phyloP scores from a whole-genome alignment of 163 green algal species.

The Coccomyxa subellipsoidea region DNA sequence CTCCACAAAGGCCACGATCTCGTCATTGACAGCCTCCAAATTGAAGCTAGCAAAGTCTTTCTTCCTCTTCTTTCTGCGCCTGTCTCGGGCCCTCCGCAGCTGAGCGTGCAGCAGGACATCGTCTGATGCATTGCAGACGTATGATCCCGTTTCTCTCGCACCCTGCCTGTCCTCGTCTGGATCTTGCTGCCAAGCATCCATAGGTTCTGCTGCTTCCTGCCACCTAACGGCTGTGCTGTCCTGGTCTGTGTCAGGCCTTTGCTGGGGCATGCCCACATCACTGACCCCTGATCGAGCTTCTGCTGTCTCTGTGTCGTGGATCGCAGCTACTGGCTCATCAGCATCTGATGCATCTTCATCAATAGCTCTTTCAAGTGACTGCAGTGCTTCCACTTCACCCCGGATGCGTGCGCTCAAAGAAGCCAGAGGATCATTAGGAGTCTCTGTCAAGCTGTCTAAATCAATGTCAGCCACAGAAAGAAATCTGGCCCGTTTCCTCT shows the following conservation, averaged over 20 bases:
- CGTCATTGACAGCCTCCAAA: background rate
- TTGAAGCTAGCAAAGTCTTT: background rate
- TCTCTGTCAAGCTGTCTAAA: background rate
- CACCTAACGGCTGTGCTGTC: background rate
- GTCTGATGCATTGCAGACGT: background rate
- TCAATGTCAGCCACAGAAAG: background rate
- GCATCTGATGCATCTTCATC: background rate
- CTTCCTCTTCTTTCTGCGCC: background rate
- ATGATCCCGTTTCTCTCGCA: background rate
- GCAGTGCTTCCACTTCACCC: slow-evolving; percentile 3
- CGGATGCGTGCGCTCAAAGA: background rate
- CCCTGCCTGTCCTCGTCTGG: background rate
- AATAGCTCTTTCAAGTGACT: background rate
- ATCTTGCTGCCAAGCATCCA: background rate
- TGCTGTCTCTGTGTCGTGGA: background rate
- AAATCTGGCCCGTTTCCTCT: background rate
- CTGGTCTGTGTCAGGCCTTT: too few species aligned
- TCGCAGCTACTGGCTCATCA: background rate
- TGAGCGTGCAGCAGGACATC: background rate
- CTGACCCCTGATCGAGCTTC: background rate
- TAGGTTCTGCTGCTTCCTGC: background rate
- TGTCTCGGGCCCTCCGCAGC: background rate
- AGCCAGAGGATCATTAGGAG: background rate
- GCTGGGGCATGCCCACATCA: background rate
- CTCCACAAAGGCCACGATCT: background rate